Conservation (phyloP, 495 filamentous ascomycete species). For the Aspergillus conjunctus region DNA sequence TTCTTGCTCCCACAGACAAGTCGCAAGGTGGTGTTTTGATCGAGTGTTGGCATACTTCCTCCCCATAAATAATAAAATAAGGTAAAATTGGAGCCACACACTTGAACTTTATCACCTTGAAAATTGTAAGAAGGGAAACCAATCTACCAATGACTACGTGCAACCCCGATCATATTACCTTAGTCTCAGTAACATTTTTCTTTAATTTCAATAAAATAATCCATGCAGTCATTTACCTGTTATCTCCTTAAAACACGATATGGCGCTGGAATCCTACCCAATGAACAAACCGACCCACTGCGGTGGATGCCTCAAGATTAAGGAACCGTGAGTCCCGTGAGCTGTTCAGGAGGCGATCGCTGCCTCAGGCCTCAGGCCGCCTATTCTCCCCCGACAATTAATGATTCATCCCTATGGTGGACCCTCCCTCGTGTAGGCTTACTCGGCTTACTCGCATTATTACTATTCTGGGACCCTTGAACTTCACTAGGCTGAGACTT, state of each 20-base stretch:
- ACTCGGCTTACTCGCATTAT: neutral
- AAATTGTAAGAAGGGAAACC: too few species aligned
- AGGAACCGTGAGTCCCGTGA: neutral
- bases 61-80: too few species aligned
- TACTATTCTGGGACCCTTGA: neutral
- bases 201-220: too few species aligned
- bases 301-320: conserved; percentile 4
- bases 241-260: neutral
- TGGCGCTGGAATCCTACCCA: conserved; percentile 11
- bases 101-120: too few species aligned
- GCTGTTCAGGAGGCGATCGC: conserved; percentile 15
- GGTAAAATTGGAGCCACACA: too few species aligned
- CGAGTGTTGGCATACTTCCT: too few species aligned
- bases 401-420: too few species aligned
- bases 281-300: conserved; percentile 10
- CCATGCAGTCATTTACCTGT: neutral
- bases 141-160: too few species aligned
- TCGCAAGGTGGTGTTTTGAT: too few species aligned
- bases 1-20: too few species aligned
- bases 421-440: neutral
- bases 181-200: too few species aligned
- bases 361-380: conserved; percentile 8
- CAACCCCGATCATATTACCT: too few species aligned
- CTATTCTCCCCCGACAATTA: neutral
- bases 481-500: neutral